Evolutionary conservation across 106 monocot genomes (phyloP), one percentile per base, ranked within the genome.

Genomic region (Posidonia australis): DNA sequence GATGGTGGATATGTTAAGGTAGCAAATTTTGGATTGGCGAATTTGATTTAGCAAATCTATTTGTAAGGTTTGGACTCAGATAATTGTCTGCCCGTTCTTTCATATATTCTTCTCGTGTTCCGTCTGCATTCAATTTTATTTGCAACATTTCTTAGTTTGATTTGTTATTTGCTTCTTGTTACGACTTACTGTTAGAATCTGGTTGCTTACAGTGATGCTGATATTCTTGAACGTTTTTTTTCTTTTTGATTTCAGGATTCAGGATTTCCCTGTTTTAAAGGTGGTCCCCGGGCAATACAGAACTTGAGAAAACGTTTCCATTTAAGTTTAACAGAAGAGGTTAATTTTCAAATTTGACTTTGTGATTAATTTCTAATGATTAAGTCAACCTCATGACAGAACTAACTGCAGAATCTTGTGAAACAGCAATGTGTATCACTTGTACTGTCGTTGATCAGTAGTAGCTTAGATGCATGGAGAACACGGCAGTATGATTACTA

Each of bases 401-500:
- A 27, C 71, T 79, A 24, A 69, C 54, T 58, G 28, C 13, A 7
- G 7, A 19, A 21, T 67, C 13, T 66, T 20, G 28, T 80, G 46
- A 48, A 76, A 58, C 96, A 96, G 96, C 96, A 96, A 90, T 96
- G 96, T 64, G 96, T 96, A 2, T 96, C 96, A 28, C 70, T 90
- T 73, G 96, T 96, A 54, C 87, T 96, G 44, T 96, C 96, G 46
- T 78, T 96, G 79, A 90, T 96, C 65, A 96, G 90, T 77, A 96
- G 90, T 84, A 96, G 96, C 75, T 77, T 96, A 79, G 96, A 96
- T 77, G 96, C 96, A 44, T 96, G 96, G 96, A 77, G 96, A 27
- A 96, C 96, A 25, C 72, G 96, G 25, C 96, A 96, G 53, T 96
- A 96, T 66, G 96, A 96, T 70, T 96, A 96, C 20, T 96, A 96